Evolutionary conservation across 179 eudicot genomes (phyloP).

Genomic region (Drosera spatulata): DNA sequence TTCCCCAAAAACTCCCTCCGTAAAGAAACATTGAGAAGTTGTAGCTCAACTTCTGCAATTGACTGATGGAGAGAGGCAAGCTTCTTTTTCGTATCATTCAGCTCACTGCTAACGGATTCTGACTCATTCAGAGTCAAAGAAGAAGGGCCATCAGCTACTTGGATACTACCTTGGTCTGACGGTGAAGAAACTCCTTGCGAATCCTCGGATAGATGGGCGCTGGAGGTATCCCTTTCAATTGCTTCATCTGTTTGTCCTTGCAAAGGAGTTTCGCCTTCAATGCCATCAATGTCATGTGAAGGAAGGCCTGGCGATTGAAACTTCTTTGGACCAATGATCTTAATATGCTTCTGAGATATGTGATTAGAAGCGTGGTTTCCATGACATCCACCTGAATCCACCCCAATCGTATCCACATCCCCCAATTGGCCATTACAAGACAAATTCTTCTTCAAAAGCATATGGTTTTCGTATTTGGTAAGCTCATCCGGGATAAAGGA

Average conservation of each 20-base stretch:
- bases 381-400: constrained; percentile 7
- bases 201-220: constrained; percentile 15
- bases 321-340: constrained; percentile 9
- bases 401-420: constrained; percentile 11
- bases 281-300: constrained; percentile 17
- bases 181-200: constrained; percentile 14
- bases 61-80: constrained; percentile 44
- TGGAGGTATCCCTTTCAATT: constrained; percentile 9
- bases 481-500: constrained; percentile 3
- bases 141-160: constrained; percentile 12
- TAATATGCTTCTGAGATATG: constrained; percentile 19
- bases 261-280: constrained; percentile 16
- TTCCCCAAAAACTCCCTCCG: constrained; percentile 71
- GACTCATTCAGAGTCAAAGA: constrained; percentile 17
- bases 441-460: constrained; percentile 12
- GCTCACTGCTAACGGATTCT: constrained; percentile 24
- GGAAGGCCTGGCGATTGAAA: constrained; percentile 2
- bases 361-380: constrained; percentile 13
- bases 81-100: constrained; percentile 32
- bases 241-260: constrained; percentile 16
- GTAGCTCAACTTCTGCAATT: constrained; percentile 38
- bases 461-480: not conserved
- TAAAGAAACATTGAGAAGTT: constrained; percentile 47
- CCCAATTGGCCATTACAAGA: constrained; percentile 13
- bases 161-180: constrained; percentile 6